Conservation (phyloP, 768 basidiomycete species). For the Galerina sulciceps region DNA sequence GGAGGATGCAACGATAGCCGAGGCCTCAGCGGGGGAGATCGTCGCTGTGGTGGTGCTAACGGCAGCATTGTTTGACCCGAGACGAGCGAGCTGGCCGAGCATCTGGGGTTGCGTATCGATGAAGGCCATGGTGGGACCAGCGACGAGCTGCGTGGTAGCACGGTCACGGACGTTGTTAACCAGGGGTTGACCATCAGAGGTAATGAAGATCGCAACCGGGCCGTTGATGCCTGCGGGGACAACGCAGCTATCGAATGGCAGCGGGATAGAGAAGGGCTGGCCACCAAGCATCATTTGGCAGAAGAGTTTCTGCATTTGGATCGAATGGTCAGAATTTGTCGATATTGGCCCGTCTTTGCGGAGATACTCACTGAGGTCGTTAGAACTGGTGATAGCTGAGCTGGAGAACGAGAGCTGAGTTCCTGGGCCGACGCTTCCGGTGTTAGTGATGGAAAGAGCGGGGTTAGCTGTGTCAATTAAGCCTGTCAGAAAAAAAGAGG, state of each 20-base stretch:
- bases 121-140: slow-evolving; percentile 74
- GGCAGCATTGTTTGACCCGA: slow-evolving; percentile 1
- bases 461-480: slow-evolving; percentile 51
- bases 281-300: slow-evolving; percentile 84
- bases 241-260: slow-evolving; percentile 63
- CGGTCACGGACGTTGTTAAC: slow-evolving; percentile 64
- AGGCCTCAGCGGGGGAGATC: slow-evolving; percentile 38
- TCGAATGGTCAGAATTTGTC: slow-evolving; percentile 3
- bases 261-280: slow-evolving; percentile 51
- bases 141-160: slow-evolving; percentile 56
- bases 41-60: slow-evolving; percentile 26
- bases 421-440: slow-evolving; percentile 56
- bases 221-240: slow-evolving; percentile 75
- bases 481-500: background rate
- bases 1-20: slow-evolving; percentile 36
- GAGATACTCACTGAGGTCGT: slow-evolving; percentile 42
- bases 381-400: slow-evolving; percentile 54
- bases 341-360: background rate
- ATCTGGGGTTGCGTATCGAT: slow-evolving; percentile 62
- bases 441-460: slow-evolving; percentile 65
- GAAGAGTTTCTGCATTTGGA: slow-evolving; percentile 47
- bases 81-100: slow-evolving; percentile 50
- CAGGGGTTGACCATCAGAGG: slow-evolving; percentile 63
- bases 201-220: slow-evolving; percentile 75
- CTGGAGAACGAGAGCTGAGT: slow-evolving; percentile 67